Percentiles rank a stretch among this genome's conserved stretches.
phyloP scores from a whole-genome alignment of 805 yeast species.

The Metahyphopichia silvanorum region DNA sequence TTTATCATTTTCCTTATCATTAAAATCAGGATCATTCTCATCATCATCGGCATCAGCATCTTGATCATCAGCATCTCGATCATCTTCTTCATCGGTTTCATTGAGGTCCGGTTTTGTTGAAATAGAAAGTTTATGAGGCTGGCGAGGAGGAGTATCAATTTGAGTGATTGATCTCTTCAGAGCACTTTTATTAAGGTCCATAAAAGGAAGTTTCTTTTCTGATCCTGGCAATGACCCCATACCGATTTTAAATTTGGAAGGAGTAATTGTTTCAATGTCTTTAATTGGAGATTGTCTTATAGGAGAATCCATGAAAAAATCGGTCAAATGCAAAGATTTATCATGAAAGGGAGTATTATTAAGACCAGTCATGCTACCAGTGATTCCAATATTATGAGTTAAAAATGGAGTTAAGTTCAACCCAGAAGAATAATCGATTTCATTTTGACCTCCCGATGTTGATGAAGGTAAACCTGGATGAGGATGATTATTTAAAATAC shows the following conservation, averaged over 20 bases:
- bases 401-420: conserved; percentile 41
- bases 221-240: conserved; percentile 8
- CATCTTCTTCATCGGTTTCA: conserved; percentile 7
- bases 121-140: conserved; percentile 26
- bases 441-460: conserved; percentile 4
- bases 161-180: conserved; percentile 34
- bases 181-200: conserved; percentile 23
- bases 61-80: conserved; percentile 13
- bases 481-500: background rate
- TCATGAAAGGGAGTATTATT: conserved; percentile 40
- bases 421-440: conserved; percentile 29
- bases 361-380: too few species aligned
- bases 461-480: background rate
- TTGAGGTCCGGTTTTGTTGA: conserved; percentile 11
- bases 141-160: conserved; percentile 37
- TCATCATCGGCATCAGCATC: conserved; percentile 8
- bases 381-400: conserved; percentile 30
- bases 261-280: conserved; percentile 37
- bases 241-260: conserved; percentile 31
- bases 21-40: conserved; percentile 15
- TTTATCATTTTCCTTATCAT: conserved; percentile 9
- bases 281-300: conserved; percentile 30
- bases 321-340: conserved; percentile 37
- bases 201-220: conserved; percentile 14
- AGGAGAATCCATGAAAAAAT: conserved; percentile 45